These are phyloP conservation scores for Uncinocarpus reesii DNA, from an alignment of 2,329 filamentous ascomycete genomes.

Conservation along the genomic window DNA sequence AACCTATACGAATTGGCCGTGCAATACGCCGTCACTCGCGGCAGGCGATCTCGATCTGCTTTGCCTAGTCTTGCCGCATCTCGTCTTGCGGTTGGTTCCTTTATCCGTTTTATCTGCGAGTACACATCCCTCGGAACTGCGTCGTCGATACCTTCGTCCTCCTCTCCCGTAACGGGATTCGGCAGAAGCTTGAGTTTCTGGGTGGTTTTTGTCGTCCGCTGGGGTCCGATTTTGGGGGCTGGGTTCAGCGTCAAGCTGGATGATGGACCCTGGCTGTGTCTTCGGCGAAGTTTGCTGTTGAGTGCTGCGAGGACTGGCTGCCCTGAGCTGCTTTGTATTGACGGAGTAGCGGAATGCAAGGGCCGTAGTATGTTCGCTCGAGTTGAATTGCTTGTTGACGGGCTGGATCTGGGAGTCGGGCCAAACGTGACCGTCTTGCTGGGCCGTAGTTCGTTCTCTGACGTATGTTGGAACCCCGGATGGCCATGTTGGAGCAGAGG, in stretches of 20 bases:
- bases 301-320: conserved; percentile 63
- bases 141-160: conserved; percentile 69
- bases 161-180: conserved; percentile 72
- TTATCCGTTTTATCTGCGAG: conserved; percentile 94
- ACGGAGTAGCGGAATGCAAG: conserved; percentile 32
- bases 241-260: conserved; percentile 28
- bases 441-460: conserved; percentile 30
- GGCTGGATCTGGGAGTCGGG: conserved; percentile 37
- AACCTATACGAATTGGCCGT: conserved; percentile 86
- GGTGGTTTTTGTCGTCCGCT: conserved; percentile 86
- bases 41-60: conserved; percentile 75
- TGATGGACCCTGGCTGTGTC: conserved; percentile 68
- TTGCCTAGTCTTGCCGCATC: conserved; percentile 90
- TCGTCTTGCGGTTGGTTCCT: conserved; percentile 82
- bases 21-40: conserved; percentile 91
- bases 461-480: conserved; percentile 24
- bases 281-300: conserved; percentile 76
- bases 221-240: conserved; percentile 71
- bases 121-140: conserved; percentile 94
- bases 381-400: conserved; percentile 34
- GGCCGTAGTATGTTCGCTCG: conserved; percentile 35
- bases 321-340: conserved; percentile 24
- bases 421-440: conserved; percentile 41
- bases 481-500: conserved; percentile 11
- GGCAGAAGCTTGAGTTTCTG: conserved; percentile 97